Percentiles rank a stretch among this genome's conserved stretches.
These are phyloP conservation scores for Olyra latifolia DNA, from an alignment of 176 grass and related monocot species.

Conservation along the genomic window DNA sequence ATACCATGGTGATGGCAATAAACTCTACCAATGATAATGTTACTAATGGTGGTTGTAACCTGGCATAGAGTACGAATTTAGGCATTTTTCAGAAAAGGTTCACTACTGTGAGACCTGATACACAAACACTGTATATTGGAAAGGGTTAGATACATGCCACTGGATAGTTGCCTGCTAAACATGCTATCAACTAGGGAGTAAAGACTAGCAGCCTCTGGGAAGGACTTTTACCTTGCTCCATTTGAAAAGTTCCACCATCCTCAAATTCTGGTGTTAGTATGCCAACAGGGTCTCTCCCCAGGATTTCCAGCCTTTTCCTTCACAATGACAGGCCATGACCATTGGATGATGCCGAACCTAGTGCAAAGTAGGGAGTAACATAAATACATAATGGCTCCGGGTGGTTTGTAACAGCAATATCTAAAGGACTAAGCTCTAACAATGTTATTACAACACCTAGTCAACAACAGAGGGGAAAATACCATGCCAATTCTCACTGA, in stretches of 20 bases:
- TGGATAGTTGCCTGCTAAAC: constrained; percentile 4
- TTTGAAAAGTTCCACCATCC: constrained; percentile 59
- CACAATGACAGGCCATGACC: constrained; percentile 64
- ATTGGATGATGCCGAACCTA: constrained; percentile 65
- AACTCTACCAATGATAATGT: constrained; percentile 53
- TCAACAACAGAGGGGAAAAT: not conserved
- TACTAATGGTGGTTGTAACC: constrained; percentile 62
- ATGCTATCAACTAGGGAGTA: not conserved
- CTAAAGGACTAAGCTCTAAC: not conserved
- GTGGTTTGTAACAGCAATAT: not conserved
- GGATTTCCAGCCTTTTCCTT: constrained; percentile 63
- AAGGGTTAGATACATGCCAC: too few relatives aligned
- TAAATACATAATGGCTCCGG: not conserved
- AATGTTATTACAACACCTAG: not conserved
- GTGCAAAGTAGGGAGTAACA: not conserved
- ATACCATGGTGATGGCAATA: constrained; percentile 67
- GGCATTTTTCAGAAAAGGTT: not conserved
- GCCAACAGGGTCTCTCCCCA: constrained; percentile 68
- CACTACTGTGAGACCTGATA: not conserved
- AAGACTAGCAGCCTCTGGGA: not conserved
- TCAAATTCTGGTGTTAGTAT: constrained; percentile 62
- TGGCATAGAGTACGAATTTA: constrained; percentile 12
- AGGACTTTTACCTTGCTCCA: constrained; percentile 55
- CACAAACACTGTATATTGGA: not conserved
- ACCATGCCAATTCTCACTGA: not conserved